Evolutionary conservation across 352 stramenopile species (phyloP), one percentile per base, ranked within the genome.

Genomic region (Phytophthora meadii): DNA sequence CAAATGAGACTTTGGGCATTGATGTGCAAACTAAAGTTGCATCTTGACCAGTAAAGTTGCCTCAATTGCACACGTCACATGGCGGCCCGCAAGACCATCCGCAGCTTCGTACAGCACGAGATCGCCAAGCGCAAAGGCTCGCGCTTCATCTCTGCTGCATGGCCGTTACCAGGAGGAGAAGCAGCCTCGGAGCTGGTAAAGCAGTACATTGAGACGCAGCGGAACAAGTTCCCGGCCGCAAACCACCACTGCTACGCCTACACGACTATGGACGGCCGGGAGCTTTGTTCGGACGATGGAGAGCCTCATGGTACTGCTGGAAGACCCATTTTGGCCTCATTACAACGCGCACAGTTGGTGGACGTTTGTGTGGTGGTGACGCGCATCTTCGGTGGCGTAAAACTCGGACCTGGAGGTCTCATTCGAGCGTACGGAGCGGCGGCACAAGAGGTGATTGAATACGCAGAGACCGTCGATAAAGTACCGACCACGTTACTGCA

Each of bases 101-200:
- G 69, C 27, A 55, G 62, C 39, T 72, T 74, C 14, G 65, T 93
- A 51, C 79, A 92, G 73, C 68, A 90, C 51, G 84, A 94, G 72
- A 87, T 87, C 59, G 79, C 73, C 22, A 94, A 94, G 78, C 84
- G 82, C 67, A 94, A 92, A 68, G 81, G 82, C 55, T 94, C 86
- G 39, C 84, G 86, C 57, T 94, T 94, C 73, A 92, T 93, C 63
- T 74, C 81, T 6, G 82, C 80, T 4, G 81, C 72, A 28, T 89
- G 75, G 74, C 86, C 86, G 24, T 59, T 93, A 0, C 37, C 42
- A 15, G 67, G 32, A 27, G 42, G 42, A 19, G 64, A 78, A 28
- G 46, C 32, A 45, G 75, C 69, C 25, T 76, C 81, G 1, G 39
- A 66, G 17, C 61, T 82, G 25, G 79, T 89, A 2, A 79, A 80